Evolutionary conservation across 1,139 yeast species (phyloP), one percentile per base, ranked within the genome.

Genomic region (Sugiyamaella pinicola): DNA sequence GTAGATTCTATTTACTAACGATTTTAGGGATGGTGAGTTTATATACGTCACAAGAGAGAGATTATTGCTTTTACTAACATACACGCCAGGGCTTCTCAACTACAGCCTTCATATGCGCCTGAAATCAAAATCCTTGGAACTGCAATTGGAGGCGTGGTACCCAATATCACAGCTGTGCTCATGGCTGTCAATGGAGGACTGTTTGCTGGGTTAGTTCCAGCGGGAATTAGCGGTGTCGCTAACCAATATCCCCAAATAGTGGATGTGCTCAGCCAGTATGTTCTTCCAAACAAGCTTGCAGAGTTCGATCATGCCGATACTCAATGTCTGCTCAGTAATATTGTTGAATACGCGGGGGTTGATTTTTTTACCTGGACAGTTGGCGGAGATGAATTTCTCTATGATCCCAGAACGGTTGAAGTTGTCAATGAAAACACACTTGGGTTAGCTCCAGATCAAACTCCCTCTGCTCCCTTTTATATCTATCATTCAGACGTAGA

Each of bases 401-500:
- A 52, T 22, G 28, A 40, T 24, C 55, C 60, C 1, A 31, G 24
- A n/a, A 42, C 55, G n/a, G 40, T 37, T n/a, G 43, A 42, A 10
- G 54, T 58, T 17, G 29, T 58, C 15, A 37, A 60, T 8, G 62
- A 58, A 28, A 58, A 57, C 44, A 53, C 56, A 24, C 48, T 60
- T 56, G 64, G 61, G 7, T 37, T 21, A 9, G 12, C 31, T 31
- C 5, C 24, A 1, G 12, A 5, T 13, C 38, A 43, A 19, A 47
- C 51, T 9, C 71, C 71, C 34, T 19, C 51, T 46, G 43, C 52
- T 49, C 61, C 71, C 49, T 13, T 62, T 47, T 57, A 55, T 46
- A 54, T 64, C 9, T 66, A 66, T 56, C 67, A 67, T 40, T 69
- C 68, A 7, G 44, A 57, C 24, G 43, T 49, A 13, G 72, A 69